These are phyloP conservation scores for Podaxis mareebaensis DNA, from an alignment of 768 basidiomycete species.

Conservation along the genomic window DNA sequence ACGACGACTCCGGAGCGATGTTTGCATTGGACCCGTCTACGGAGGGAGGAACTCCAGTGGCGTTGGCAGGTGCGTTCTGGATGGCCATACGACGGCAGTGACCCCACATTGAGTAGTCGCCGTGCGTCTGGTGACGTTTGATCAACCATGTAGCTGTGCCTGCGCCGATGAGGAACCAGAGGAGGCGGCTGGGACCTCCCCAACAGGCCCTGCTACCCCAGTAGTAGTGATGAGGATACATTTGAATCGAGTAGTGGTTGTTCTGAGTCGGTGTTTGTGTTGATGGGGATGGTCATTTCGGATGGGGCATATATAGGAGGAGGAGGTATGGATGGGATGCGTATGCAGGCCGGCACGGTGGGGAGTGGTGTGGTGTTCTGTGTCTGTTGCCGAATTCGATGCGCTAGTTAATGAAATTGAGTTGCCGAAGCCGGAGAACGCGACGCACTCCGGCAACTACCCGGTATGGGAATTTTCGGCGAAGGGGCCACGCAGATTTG, in stretches of 20 bases:
- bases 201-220: conserved; percentile 13
- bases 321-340: not conserved
- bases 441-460: no score
- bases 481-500: no score
- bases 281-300: not conserved
- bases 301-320: not conserved
- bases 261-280: not conserved
- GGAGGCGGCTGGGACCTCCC: conserved; percentile 52
- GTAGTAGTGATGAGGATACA: conserved; percentile 8
- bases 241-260: not conserved
- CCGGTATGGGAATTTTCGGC: no score
- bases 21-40: conserved; percentile 7
- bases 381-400: not conserved
- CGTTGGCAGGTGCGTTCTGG: conserved; percentile 10
- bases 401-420: no score
- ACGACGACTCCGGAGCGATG: conserved; percentile 8
- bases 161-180: conserved; percentile 73
- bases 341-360: conserved; percentile 4
- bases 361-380: not conserved
- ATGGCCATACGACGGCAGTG: conserved; percentile 30
- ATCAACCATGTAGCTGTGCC: conserved; percentile 39
- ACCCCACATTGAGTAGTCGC: conserved; percentile 25
- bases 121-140: conserved; percentile 38
- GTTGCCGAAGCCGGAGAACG: no score
- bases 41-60: conserved; percentile 13